These are phyloP conservation scores for Articulospora tetracladia DNA, from an alignment of 495 filamentous ascomycete genomes.

Conservation along the genomic window DNA sequence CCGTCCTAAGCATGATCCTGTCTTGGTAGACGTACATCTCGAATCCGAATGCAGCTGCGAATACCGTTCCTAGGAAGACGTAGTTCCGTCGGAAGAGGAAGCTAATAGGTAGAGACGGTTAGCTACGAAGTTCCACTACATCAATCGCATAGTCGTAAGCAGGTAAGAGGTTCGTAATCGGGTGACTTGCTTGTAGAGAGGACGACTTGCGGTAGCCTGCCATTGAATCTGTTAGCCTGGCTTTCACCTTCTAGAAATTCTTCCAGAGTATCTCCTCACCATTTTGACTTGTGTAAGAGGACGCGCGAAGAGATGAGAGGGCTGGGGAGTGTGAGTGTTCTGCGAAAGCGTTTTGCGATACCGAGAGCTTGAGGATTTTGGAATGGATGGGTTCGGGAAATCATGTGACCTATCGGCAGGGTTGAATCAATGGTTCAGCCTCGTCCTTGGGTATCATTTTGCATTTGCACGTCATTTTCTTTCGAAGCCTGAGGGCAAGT, in stretches of 20 bases:
- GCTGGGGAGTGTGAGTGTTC: slow-evolving; percentile 17
- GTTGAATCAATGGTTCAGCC: neutral
- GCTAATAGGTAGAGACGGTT: slow-evolving; percentile 47
- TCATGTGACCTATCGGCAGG: neutral
- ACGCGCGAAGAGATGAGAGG: neutral
- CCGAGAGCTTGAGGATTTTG: slow-evolving; percentile 37
- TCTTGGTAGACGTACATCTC: slow-evolving; percentile 67
- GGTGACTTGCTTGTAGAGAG: slow-evolving; percentile 79
- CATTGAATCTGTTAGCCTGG: slow-evolving; percentile 22
- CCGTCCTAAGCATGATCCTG: neutral
- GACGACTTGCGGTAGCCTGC: slow-evolving; percentile 26
- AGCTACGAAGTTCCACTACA: slow-evolving; percentile 26
- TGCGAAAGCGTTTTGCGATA: slow-evolving; percentile 20
- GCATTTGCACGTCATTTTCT: too few species aligned
- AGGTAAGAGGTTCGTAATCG: slow-evolving; percentile 11
- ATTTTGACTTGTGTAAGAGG: slow-evolving; percentile 17
- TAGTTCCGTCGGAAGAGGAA: slow-evolving; percentile 79
- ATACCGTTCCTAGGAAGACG: slow-evolving; percentile 80
- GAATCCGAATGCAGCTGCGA: slow-evolving; percentile 82
- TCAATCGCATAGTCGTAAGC: neutral
- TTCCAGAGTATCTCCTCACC: slow-evolving; percentile 7
- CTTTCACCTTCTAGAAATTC: neutral
- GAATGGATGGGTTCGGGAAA: neutral
- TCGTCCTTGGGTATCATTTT: neutral
- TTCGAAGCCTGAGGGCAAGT: too few species aligned